Conservation (phyloP, 441 rosid species). For the Breynia disticha region DNA sequence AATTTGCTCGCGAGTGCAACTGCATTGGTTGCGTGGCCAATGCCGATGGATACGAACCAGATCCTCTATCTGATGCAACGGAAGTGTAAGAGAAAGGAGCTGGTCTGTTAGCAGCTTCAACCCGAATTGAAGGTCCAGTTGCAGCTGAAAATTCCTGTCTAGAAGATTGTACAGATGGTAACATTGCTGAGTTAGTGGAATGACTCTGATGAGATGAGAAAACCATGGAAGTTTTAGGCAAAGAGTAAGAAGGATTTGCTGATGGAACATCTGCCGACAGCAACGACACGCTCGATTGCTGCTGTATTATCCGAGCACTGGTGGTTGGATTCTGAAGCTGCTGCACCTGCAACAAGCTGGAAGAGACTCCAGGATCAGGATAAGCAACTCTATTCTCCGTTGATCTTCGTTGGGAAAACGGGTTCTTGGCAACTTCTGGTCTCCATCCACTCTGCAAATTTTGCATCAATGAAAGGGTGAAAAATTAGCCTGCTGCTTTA, state of each 20-base stretch:
- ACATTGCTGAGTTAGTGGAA: slow-evolving; percentile 13
- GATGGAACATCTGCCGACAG: slow-evolving; percentile 30
- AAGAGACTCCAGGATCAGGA: slow-evolving; percentile 13
- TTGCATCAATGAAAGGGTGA: slow-evolving; percentile 3
- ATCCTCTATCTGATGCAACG: slow-evolving; percentile 17
- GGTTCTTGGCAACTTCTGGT: slow-evolving; percentile 49
- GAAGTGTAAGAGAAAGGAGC: slow-evolving; percentile 7
- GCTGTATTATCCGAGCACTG: slow-evolving; percentile 22
- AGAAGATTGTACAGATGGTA: slow-evolving; percentile 16
- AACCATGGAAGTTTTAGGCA: slow-evolving; percentile 23
- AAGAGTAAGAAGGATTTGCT: slow-evolving; percentile 21
- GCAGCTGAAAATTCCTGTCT: slow-evolving; percentile 12
- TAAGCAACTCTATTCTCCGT: slow-evolving; percentile 26
- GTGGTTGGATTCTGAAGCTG: slow-evolving; percentile 19
- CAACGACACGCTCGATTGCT: slow-evolving; percentile 21
- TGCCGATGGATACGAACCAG: slow-evolving; percentile 17
- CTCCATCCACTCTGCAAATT: slow-evolving; percentile 73
- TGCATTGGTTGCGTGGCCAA: slow-evolving; percentile 7
- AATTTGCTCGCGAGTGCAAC: slow-evolving; percentile 25
- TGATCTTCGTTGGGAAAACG: slow-evolving; percentile 50
- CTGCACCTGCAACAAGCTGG: slow-evolving; percentile 5
- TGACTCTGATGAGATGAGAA: slow-evolving; percentile 13
- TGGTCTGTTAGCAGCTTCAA: slow-evolving; percentile 16
- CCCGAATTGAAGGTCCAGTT: slow-evolving; percentile 18
- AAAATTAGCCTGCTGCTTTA: not conserved